Conservation (phyloP, 1,139 yeast genomes). For the Martiniozyma asiatica region DNA sequence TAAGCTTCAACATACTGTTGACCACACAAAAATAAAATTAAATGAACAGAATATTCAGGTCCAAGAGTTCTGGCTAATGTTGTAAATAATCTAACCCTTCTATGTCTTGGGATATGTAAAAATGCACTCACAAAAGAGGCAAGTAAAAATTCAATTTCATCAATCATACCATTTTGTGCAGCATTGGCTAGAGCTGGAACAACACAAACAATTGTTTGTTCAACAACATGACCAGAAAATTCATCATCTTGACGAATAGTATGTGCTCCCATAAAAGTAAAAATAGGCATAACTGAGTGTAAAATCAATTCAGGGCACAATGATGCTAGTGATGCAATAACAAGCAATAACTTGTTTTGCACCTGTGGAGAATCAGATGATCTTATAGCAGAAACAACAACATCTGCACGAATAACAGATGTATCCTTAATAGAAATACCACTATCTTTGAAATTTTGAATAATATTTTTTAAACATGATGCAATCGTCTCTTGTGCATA, state of each 20-base stretch:
- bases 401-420: conserved; percentile 73
- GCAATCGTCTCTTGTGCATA: conserved; percentile 89
- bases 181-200: conserved; percentile 78
- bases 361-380: conserved; percentile 88
- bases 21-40: conserved; percentile 67
- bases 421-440: conserved; percentile 36
- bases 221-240: conserved; percentile 83
- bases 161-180: conserved; percentile 34
- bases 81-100: conserved; percentile 76
- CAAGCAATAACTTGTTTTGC: conserved; percentile 74
- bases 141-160: conserved; percentile 72
- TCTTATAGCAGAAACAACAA: conserved; percentile 81
- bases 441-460: conserved; percentile 37
- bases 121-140: conserved; percentile 89
- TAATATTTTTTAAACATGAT: conserved; percentile 66
- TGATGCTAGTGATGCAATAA: conserved; percentile 78
- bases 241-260: conserved; percentile 95
- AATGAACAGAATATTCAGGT: conserved; percentile 52
- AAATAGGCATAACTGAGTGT: conserved; percentile 97
- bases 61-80: conserved; percentile 72
- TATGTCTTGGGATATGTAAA: conserved; percentile 91
- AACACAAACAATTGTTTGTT: conserved; percentile 80
- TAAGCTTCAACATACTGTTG: conserved; percentile 55
- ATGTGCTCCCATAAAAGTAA: conserved; percentile 98
- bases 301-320: conserved; percentile 83